Conservation (phyloP, 169 alveolate species). For the Plasmodium gonderi region DNA sequence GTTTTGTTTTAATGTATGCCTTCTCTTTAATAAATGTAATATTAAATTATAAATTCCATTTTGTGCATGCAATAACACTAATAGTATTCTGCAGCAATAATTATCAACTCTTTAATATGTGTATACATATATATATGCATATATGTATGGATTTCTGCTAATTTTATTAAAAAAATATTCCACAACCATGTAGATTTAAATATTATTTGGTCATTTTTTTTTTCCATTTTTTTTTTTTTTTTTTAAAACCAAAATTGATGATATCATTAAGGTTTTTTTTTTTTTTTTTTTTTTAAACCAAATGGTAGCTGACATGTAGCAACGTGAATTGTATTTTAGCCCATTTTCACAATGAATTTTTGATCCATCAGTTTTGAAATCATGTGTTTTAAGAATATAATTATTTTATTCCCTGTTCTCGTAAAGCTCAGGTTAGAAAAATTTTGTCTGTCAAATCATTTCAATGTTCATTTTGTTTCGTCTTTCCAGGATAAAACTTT, state of each 20-base stretch:
- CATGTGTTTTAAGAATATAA: neutral
- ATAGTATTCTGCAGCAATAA: conserved; percentile 15
- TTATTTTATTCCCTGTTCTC: neutral
- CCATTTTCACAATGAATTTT: neutral
- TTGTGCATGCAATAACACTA: conserved; percentile 8
- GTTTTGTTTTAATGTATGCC: neutral
- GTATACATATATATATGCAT: neutral
- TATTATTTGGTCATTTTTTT: neutral
- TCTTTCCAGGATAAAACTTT: neutral
- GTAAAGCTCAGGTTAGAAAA: neutral
- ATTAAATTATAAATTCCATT: conserved; percentile 23
- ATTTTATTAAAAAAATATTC: too few species aligned
- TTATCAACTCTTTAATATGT: conserved; percentile 40
- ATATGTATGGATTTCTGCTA: neutral
- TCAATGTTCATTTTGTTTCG: neutral
- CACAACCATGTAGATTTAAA: conserved; percentile 54
- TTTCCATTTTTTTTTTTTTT: neutral
- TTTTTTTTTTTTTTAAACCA: too few species aligned
- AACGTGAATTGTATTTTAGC: neutral
- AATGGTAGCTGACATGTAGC: too few species aligned
- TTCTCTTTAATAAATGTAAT: conserved; percentile 31
- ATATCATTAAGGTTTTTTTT: too few species aligned
- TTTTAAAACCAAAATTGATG: too few species aligned
- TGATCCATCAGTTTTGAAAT: neutral
- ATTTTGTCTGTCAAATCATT: neutral